A percentile compares a stretch with the other conserved stretches of the same genome.
phyloP scores from a whole-genome alignment of 768 basidiomycete species.

The Pleurotus citrinopileatus region DNA sequence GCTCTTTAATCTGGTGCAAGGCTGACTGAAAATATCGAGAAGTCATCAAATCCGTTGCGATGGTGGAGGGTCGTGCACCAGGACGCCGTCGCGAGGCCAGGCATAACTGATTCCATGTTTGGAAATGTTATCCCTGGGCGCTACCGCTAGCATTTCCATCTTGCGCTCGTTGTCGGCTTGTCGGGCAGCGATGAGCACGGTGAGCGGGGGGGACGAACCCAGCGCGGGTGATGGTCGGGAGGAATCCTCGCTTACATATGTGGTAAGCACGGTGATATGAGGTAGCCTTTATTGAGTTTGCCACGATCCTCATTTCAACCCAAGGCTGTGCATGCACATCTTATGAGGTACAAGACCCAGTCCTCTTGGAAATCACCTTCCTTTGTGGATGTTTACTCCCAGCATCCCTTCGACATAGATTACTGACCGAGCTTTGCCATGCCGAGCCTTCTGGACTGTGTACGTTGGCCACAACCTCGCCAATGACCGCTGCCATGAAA shows the following conservation, averaged over 20 bases:
- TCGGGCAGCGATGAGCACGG: neutral
- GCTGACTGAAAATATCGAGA: constrained; percentile 6
- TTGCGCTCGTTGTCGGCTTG: neutral
- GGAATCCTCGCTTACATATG: neutral
- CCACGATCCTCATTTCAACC: constrained; percentile 12
- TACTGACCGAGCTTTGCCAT: too few species aligned
- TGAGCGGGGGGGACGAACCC: neutral
- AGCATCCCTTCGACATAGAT: neutral
- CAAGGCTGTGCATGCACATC: constrained; percentile 11
- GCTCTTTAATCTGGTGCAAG: constrained; percentile 5
- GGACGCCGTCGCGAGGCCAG: neutral
- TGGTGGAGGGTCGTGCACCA: constrained; percentile 3
- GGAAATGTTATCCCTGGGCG: constrained; percentile 11
- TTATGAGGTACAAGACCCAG: constrained; percentile 5
- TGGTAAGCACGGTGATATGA: constrained; percentile 8
- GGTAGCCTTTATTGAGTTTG: constrained; percentile 7
- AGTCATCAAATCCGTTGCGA: constrained; percentile 2
- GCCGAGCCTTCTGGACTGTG: too few species aligned
- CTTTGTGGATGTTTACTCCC: neutral
- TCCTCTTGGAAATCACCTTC: constrained; percentile 5
- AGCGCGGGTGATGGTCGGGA: neutral
- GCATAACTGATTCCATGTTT: constrained; percentile 5
- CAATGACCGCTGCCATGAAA: too few species aligned
- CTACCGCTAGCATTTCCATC: neutral
- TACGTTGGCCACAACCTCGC: too few species aligned